phyloP scores from a whole-genome alignment of 768 basidiomycete species.

The Mycena capillaripes region DNA sequence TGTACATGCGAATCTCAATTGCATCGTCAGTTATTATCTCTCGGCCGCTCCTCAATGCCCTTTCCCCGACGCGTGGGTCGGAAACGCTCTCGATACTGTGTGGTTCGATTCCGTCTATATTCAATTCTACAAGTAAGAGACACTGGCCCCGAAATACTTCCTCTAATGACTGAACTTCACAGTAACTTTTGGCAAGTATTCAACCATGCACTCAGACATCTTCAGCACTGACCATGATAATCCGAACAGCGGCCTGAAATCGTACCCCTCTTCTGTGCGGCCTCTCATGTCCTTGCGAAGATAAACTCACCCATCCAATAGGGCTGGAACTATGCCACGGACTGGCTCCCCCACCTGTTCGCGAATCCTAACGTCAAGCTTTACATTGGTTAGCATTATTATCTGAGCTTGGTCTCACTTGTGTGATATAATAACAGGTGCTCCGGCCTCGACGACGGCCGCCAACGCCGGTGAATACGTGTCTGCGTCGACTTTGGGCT shows the following conservation, averaged over 20 bases:
- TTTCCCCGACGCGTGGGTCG: conserved; percentile 75
- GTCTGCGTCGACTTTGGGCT: conserved; percentile 56
- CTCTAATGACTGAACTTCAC: conserved; percentile 39
- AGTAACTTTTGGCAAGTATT: conserved; percentile 66
- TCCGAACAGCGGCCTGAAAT: too few relatives aligned
- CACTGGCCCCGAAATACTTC: too few relatives aligned
- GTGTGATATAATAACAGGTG: conserved; percentile 56
- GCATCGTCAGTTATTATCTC: conserved; percentile 66
- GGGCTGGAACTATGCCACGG: conserved; percentile 59
- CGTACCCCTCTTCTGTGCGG: too few relatives aligned
- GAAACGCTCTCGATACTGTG: conserved; percentile 68
- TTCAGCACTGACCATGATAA: too few relatives aligned
- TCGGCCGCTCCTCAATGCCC: conserved; percentile 74
- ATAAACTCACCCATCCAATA: conserved; percentile 38
- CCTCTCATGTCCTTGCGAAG: too few relatives aligned
- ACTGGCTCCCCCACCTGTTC: conserved; percentile 69
- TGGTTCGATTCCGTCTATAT: conserved; percentile 81
- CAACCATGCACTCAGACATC: too few relatives aligned
- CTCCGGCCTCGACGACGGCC: conserved; percentile 68
- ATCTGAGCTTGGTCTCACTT: too few relatives aligned
- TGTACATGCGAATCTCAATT: not conserved
- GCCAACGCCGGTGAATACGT: conserved; percentile 63
- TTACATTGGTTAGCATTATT: conserved; percentile 60
- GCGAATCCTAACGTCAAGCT: conserved; percentile 71
- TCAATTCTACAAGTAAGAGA: conserved; percentile 53